Conservation (phyloP, 2,329 filamentous ascomycete genomes). For the Penicillium glabrum region DNA sequence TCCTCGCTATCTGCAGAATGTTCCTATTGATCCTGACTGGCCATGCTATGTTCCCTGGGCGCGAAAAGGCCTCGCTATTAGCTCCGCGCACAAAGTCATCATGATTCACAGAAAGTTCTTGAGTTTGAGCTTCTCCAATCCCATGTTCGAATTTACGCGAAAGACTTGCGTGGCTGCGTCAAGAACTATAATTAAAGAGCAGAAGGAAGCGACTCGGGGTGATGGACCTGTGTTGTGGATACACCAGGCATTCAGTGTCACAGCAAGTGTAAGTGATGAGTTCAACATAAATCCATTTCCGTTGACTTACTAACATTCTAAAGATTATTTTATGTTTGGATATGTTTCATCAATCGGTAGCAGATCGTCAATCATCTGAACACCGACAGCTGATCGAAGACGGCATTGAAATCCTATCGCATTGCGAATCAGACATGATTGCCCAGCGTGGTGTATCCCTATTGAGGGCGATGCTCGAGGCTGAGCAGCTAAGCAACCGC, state of each 20-base stretch:
- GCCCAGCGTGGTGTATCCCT: constrained; percentile 23
- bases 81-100: constrained; percentile 46
- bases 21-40: constrained; percentile 37
- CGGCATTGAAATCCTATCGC: constrained; percentile 19
- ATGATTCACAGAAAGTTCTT: constrained; percentile 48
- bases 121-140: constrained; percentile 43
- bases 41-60: constrained; percentile 44
- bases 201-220: constrained; percentile 33
- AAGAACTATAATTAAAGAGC: constrained; percentile 42
- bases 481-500: constrained; percentile 2
- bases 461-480: constrained; percentile 13
- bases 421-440: constrained; percentile 26
- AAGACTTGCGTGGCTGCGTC: constrained; percentile 44
- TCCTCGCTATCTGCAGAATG: constrained; percentile 36
- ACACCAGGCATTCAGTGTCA: constrained; percentile 43
- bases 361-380: constrained; percentile 17
- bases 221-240: constrained; percentile 47
- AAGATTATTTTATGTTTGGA: constrained; percentile 42
- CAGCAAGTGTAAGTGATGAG: constrained; percentile 28
- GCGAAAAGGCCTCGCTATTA: constrained; percentile 39
- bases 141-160: constrained; percentile 43
- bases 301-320: background rate
- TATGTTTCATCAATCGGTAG: constrained; percentile 31
- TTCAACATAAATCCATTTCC: background rate
- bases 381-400: constrained; percentile 22